Conservation (phyloP, 371 early-diverging fungal genomes). For the Apophysomyces trapeziformis region DNA sequence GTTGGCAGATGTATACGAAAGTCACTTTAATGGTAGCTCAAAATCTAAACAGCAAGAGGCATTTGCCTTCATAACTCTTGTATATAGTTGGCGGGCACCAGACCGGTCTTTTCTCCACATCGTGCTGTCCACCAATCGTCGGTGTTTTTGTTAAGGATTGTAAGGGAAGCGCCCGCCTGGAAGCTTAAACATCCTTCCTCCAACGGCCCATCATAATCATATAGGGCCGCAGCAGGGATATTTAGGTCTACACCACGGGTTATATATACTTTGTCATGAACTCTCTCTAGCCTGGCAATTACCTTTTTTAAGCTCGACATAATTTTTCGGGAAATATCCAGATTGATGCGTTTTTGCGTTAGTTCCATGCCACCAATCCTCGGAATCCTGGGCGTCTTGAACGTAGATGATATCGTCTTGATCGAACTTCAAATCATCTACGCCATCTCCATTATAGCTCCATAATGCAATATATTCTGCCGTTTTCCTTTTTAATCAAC, state of each 20-base stretch:
- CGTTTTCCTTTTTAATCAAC: neutral
- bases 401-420: constrained; percentile 45
- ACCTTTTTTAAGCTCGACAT: constrained; percentile 26
- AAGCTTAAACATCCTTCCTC: constrained; percentile 40
- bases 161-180: constrained; percentile 31
- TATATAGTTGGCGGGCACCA: constrained; percentile 28
- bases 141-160: constrained; percentile 28
- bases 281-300: neutral
- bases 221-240: constrained; percentile 37
- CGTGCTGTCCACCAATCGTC: constrained; percentile 34
- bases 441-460: constrained; percentile 42
- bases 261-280: neutral
- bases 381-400: constrained; percentile 27
- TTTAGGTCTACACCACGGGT: constrained; percentile 20
- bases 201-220: constrained; percentile 43
- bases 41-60: neutral
- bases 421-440: constrained; percentile 46
- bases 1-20: too few species aligned
- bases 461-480: constrained; percentile 42
- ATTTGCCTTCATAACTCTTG: constrained; percentile 9
- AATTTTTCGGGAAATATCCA: constrained; percentile 44
- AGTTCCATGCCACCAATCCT: constrained; percentile 50
- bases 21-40: too few species aligned
- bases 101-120: constrained; percentile 19
- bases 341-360: constrained; percentile 23